Conservation (phyloP, 768 basidiomycete species). For the Tephrocybe rancida region DNA sequence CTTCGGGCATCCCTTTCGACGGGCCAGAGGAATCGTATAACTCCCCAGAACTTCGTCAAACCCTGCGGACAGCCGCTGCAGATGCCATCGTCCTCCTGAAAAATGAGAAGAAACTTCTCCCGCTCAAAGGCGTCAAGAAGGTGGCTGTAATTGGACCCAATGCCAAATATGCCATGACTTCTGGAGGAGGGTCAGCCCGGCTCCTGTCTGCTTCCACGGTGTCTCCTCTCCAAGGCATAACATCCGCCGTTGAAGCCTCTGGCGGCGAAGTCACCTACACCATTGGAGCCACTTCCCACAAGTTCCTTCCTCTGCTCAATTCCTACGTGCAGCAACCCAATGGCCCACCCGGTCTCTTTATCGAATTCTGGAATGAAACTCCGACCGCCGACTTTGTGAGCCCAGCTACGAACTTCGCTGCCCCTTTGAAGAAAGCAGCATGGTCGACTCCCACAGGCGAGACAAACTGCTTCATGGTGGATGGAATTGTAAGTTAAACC, state of each 20-base stretch:
- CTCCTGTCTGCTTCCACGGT: constrained; percentile 53
- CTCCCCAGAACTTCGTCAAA: constrained; percentile 45
- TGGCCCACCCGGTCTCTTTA: constrained; percentile 39
- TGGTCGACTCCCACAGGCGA: constrained; percentile 42
- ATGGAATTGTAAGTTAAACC: constrained; percentile 38
- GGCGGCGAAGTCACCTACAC: constrained; percentile 50
- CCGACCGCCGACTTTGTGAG: constrained; percentile 38
- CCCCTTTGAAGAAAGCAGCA: constrained; percentile 21
- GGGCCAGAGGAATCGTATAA: constrained; percentile 47
- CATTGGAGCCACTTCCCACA: constrained; percentile 43
- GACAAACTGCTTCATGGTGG: constrained; percentile 39
- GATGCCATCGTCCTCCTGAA: constrained; percentile 63
- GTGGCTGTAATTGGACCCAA: constrained; percentile 70
- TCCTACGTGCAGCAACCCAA: constrained; percentile 39
- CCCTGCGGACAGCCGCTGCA: constrained; percentile 53
- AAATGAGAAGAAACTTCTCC: constrained; percentile 55
- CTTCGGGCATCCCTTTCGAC: constrained; percentile 58
- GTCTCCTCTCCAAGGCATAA: constrained; percentile 61
- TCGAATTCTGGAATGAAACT: constrained; percentile 49
- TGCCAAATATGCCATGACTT: constrained; percentile 51
- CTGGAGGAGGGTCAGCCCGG: constrained; percentile 62
- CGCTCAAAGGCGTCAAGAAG: constrained; percentile 39
- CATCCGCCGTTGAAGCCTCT: constrained; percentile 38
- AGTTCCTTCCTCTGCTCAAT: constrained; percentile 54
- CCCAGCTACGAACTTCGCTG: constrained; percentile 26